phyloP scores from a whole-genome alignment of 805 yeast species.

The Wickerhamomyces alni region DNA sequence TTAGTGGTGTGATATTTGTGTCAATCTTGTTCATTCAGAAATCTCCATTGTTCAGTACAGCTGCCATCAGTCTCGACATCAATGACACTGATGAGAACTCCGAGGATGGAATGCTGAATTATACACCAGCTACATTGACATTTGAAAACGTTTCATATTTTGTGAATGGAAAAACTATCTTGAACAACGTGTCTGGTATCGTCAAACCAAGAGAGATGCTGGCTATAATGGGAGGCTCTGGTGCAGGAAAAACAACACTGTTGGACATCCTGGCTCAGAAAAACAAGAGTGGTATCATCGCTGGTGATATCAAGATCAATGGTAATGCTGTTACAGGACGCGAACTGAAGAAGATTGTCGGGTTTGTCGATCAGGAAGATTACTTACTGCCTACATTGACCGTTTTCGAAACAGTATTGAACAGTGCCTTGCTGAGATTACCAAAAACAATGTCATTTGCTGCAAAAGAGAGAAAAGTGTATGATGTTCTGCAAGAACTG shows the following conservation, averaged over 20 bases:
- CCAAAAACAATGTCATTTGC: conserved; percentile 73
- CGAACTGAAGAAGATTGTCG: conserved; percentile 63
- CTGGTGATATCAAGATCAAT: conserved; percentile 71
- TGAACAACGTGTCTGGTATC: conserved; percentile 63
- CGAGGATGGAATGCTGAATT: conserved; percentile 41
- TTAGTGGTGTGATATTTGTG: conserved; percentile 32
- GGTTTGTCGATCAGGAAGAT: conserved; percentile 97
- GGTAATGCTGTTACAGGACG: conserved; percentile 43
- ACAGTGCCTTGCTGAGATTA: conserved; percentile 82
- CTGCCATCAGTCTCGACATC: conserved; percentile 21
- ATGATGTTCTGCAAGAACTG: conserved; percentile 79
- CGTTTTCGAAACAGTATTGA: conserved; percentile 90
- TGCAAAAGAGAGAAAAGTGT: conserved; percentile 72
- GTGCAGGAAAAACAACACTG: conserved; percentile 95
- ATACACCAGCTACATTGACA: conserved; percentile 64
- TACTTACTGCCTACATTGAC: conserved; percentile 86
- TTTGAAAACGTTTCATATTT: conserved; percentile 68
- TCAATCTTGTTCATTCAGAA: conserved; percentile 44
- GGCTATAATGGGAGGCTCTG: conserved; percentile 98
- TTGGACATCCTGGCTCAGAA: conserved; percentile 89
- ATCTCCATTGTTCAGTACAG: conserved; percentile 52
- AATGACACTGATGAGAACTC: conserved; percentile 27
- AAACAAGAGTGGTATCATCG: conserved; percentile 64
- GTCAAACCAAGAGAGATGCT: conserved; percentile 84
- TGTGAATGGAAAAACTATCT: conserved; percentile 46